These are phyloP conservation scores for Tanacetum coccineum DNA, from an alignment of 129 eudicot genomes.

Conservation along the genomic window DNA sequence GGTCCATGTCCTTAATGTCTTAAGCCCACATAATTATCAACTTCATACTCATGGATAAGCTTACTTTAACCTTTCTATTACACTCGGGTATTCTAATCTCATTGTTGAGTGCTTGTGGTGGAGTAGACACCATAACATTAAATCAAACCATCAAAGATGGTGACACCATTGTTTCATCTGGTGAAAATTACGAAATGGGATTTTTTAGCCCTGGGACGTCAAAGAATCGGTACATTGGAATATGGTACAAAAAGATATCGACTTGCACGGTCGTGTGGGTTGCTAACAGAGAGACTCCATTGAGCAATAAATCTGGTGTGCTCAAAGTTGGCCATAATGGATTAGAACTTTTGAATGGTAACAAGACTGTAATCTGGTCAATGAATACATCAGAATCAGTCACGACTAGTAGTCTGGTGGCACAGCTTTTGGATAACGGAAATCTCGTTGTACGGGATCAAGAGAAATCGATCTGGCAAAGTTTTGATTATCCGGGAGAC, in stretches of 20 bases:
- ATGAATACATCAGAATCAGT: too few relatives aligned
- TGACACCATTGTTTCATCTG: neutral
- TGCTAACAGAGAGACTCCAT: constrained; percentile 9
- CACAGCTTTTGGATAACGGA: constrained; percentile 16
- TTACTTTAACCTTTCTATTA: too few relatives aligned
- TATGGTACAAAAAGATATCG: constrained; percentile 19
- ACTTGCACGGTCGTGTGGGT: neutral
- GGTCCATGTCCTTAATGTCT: too few relatives aligned
- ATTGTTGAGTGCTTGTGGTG: too few relatives aligned
- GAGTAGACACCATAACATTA: neutral
- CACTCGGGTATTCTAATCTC: too few relatives aligned
- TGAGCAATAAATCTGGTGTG: neutral
- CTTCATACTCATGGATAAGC: too few relatives aligned
- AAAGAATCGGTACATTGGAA: constrained; percentile 9
- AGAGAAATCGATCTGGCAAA: neutral
- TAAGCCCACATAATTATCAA: too few relatives aligned
- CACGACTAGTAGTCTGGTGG: neutral
- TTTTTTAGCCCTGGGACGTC: constrained; percentile 12
- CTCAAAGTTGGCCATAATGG: too few relatives aligned
- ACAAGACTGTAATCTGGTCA: too few relatives aligned
- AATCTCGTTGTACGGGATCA: constrained; percentile 11
- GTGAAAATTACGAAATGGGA: neutral
- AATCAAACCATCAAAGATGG: neutral
- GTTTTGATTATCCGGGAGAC: constrained; percentile 17
- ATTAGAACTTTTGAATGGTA: too few relatives aligned